A percentile compares a stretch with the other conserved stretches of the same genome.
Evolutionary conservation across 805 yeast genomes (phyloP).

Genomic region (Saccharomycopsis amapae): DNA sequence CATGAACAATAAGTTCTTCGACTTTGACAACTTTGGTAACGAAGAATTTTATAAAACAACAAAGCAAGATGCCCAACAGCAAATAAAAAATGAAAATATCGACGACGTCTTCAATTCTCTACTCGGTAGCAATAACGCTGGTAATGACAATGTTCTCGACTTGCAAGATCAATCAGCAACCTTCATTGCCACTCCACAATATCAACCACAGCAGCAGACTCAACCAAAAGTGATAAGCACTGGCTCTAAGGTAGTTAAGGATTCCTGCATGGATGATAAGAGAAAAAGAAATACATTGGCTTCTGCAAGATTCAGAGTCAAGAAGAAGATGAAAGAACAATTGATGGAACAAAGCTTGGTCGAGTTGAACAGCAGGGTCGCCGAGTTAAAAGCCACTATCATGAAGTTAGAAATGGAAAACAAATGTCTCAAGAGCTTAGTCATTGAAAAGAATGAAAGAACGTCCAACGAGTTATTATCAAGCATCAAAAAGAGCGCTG

Average conservation of each 20-base stretch:
- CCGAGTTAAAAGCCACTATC: conserved; percentile 61
- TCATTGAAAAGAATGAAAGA: conserved; percentile 65
- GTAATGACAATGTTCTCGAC: background rate
- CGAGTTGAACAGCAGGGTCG: conserved; percentile 63
- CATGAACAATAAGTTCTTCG: conserved; percentile 1
- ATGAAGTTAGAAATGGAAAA: conserved; percentile 92
- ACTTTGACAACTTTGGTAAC: background rate
- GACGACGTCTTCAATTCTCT: too few species aligned
- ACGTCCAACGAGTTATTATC: conserved; percentile 32
- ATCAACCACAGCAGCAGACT: conserved; percentile 4
- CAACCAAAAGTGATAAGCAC: background rate
- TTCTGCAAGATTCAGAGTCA: conserved; percentile 85
- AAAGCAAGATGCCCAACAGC: background rate
- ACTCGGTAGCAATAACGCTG: too few species aligned
- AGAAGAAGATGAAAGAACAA: conserved; percentile 87
- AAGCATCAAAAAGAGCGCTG: conserved; percentile 31
- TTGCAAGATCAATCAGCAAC: background rate
- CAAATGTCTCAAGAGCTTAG: conserved; percentile 71
- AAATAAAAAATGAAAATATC: too few species aligned
- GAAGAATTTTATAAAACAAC: background rate
- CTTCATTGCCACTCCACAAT: background rate
- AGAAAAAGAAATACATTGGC: conserved; percentile 90
- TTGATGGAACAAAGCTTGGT: conserved; percentile 75
- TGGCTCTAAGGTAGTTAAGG: background rate
- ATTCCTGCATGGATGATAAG: conserved; percentile 40